Base-by-base conservation (phyloP, 2,329 filamentous ascomycete species). In the Colletotrichum sp. region DNA sequence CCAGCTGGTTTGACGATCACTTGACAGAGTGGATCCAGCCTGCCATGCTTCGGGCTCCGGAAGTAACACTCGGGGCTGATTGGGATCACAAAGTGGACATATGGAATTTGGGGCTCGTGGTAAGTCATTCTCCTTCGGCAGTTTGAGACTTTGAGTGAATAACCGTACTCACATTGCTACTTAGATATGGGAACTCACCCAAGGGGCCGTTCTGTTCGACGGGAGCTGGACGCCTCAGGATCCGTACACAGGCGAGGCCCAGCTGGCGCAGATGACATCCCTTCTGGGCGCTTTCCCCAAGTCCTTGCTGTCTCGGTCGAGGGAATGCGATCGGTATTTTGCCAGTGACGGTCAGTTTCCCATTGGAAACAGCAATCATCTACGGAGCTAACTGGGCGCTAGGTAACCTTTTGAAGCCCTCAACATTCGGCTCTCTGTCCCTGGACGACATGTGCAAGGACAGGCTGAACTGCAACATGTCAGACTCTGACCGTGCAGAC, bases 341-440 rank as follows among this genome's bases (percentile, higher is more conserved):
- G 1, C 4, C n/a, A 52, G 44, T 8, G n/a, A 52, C 44, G n/a
- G 44, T 52, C 44, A 13, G 44, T 52, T 52, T 10, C n/a, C 1
- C 1, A 22, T 22, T 22, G 1, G n/a, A 3, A 3, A 0, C 22
- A 12, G 9, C 0, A 18, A 22, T 5, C 9, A 48, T 22, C 10
- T 3, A 48, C 9, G 10, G n/a, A 13, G 44, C 44, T 52, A 8
- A 52, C n/a, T 52, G n/a, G 0, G 2, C 1, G 44, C 10, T 13
- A 52, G 44, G 44, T 8, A 13, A 52, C 6, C 44, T 52, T 22
- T 52, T 52, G 44, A 52, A 52, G 44, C 44, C 44, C n/a, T 22
- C 10, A 13, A 52, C 12, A 22, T 52, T 52, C 12, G 44, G 44
- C n/a, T 24, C 44, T 3, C 10, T 52, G n/a, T 52, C 4, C 44